Evolutionary conservation across 495 filamentous ascomycete species (phyloP).

Genomic region (Daldinia concentrica): DNA sequence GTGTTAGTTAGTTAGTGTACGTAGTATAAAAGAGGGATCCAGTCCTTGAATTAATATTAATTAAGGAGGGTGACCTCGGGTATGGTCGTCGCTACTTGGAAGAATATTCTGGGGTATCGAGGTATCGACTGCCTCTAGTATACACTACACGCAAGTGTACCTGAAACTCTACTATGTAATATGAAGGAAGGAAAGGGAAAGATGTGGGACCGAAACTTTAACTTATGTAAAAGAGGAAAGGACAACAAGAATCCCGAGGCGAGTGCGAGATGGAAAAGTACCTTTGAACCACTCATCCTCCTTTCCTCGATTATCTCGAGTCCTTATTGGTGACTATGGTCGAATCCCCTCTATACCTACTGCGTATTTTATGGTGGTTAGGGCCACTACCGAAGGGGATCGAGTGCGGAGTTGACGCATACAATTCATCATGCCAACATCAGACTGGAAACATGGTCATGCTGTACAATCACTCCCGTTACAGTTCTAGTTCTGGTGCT

Average conservation of each 20-base stretch:
- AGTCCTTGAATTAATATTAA: neutral
- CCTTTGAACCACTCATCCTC: slow-evolving; percentile 2
- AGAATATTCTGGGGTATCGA: neutral
- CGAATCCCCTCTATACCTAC: slow-evolving; percentile 20
- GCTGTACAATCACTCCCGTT: slow-evolving; percentile 11
- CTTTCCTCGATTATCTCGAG: slow-evolving; percentile 8
- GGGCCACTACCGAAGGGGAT: slow-evolving; percentile 29
- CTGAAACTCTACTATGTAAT: slow-evolving; percentile 11
- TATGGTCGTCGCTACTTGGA: neutral
- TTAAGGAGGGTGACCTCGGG: slow-evolving; percentile 18
- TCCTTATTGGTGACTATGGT: slow-evolving; percentile 27
- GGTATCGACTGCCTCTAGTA: neutral
- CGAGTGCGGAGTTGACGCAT: slow-evolving; percentile 39
- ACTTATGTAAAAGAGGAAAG: slow-evolving; percentile 22
- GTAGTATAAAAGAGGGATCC: neutral
- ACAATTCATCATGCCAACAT: slow-evolving; percentile 32
- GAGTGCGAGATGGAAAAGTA: slow-evolving; percentile 5
- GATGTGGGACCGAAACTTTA: neutral
- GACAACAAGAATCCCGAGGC: neutral
- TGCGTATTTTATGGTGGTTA: slow-evolving; percentile 24
- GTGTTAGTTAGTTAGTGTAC: neutral
- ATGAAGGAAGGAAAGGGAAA: slow-evolving; percentile 10
- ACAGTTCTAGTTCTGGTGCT: neutral
- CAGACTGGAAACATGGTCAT: slow-evolving; percentile 17
- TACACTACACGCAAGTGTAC: neutral